These are phyloP conservation scores for Purshia tridentata DNA, from an alignment of 306 rosid species.

Conservation along the genomic window DNA sequence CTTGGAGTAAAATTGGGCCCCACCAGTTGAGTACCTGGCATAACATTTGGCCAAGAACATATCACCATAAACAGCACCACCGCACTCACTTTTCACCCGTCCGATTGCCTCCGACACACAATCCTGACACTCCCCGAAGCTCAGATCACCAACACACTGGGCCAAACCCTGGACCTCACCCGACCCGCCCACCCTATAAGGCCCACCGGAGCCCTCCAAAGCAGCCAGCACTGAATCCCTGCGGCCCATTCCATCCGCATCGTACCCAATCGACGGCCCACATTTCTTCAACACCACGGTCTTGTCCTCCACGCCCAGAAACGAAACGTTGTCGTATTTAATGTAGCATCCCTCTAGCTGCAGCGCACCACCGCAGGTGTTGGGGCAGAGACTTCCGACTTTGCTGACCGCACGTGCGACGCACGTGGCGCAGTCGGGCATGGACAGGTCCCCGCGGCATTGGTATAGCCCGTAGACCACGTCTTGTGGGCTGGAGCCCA, in stretches of 20 bases:
- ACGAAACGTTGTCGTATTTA: constrained; percentile 70
- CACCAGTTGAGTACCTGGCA: constrained; percentile 56
- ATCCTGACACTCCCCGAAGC: constrained; percentile 63
- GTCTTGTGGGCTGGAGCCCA: constrained; percentile 48
- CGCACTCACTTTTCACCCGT: constrained; percentile 67
- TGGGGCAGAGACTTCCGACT: constrained; percentile 46
- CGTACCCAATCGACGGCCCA: constrained; percentile 61
- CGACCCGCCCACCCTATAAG: constrained; percentile 66
- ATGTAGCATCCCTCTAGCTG: constrained; percentile 84
- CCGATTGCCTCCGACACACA: constrained; percentile 59
- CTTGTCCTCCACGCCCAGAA: constrained; percentile 78
- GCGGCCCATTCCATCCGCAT: constrained; percentile 41
- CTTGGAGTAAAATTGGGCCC: constrained; percentile 42
- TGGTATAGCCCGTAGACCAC: constrained; percentile 72
- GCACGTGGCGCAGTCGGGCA: constrained; percentile 85
- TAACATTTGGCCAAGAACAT: constrained; percentile 80
- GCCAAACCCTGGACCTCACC: constrained; percentile 63
- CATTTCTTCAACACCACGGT: constrained; percentile 71
- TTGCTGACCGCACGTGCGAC: constrained; percentile 50
- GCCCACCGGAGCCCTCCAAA: constrained; percentile 48
- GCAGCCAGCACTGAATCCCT: constrained; percentile 58
- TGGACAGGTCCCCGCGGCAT: constrained; percentile 87
- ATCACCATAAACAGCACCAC: constrained; percentile 56
- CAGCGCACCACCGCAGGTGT: constrained; percentile 61
- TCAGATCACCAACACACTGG: constrained; percentile 72